phyloP scores from a whole-genome alignment of 1,284 basidiomycete genomes.

The Trametes hirsuta region DNA sequence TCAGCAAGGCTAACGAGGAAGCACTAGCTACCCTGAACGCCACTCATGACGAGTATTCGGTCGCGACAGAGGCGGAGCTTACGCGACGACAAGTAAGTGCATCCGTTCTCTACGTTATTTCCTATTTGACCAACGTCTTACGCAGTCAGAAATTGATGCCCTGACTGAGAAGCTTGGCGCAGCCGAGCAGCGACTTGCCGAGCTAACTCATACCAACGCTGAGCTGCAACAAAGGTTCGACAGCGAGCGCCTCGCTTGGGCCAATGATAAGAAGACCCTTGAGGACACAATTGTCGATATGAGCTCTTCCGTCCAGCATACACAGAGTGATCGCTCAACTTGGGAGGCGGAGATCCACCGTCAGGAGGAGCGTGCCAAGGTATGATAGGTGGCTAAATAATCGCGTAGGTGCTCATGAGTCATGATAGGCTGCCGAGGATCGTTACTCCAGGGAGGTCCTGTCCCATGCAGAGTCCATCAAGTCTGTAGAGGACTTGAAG shows the following conservation, averaged over 20 bases:
- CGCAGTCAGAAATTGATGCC: slow-evolving; percentile 67
- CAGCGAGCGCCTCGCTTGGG: slow-evolving; percentile 67
- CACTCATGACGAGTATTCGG: slow-evolving; percentile 81
- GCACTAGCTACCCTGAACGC: slow-evolving; percentile 71
- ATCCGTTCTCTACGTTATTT: not conserved
- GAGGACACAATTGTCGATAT: slow-evolving; percentile 80
- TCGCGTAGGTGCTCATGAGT: not conserved
- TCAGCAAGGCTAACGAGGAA: slow-evolving; percentile 80
- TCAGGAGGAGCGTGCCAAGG: slow-evolving; percentile 75
- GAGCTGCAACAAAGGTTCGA: slow-evolving; percentile 70
- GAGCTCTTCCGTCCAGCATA: slow-evolving; percentile 66
- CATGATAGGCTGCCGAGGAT: slow-evolving; percentile 70
- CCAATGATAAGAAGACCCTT: slow-evolving; percentile 77
- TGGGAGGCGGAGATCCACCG: slow-evolving; percentile 67
- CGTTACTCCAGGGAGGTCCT: slow-evolving; percentile 83
- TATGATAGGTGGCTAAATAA: slow-evolving; percentile 29
- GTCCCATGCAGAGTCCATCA: slow-evolving; percentile 83
- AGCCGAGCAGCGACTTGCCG: slow-evolving; percentile 59
- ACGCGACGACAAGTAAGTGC: slow-evolving; percentile 62
- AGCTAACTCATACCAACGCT: slow-evolving; percentile 52
- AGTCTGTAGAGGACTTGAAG: slow-evolving; percentile 67
- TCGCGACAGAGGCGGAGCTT: slow-evolving; percentile 67
- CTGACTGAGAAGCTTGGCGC: slow-evolving; percentile 65
- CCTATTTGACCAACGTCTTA: not conserved
- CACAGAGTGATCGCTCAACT: slow-evolving; percentile 62